Evolutionary conservation across 1,284 basidiomycete genomes (phyloP).

Genomic region (Malassezia equina): DNA sequence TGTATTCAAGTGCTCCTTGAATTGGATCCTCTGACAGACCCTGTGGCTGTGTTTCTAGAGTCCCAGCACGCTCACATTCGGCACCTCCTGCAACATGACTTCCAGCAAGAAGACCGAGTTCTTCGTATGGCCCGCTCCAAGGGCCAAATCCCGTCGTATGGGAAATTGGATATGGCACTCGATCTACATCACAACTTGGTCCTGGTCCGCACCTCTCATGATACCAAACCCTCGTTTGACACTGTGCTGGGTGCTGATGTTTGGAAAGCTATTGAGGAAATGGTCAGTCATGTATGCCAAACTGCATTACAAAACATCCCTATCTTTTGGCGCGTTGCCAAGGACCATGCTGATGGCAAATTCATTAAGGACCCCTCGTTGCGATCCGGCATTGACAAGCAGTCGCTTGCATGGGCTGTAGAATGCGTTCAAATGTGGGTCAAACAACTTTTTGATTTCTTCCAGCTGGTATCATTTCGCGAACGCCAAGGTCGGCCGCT

Average conservation of each 20-base stretch:
- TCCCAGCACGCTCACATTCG: conserved; percentile 78
- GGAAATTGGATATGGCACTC: conserved; percentile 51
- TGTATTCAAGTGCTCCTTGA: conserved; percentile 65
- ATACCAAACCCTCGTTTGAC: conserved; percentile 20
- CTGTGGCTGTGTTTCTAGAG: conserved; percentile 88
- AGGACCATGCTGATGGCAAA: conserved; percentile 65
- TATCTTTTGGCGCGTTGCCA: conserved; percentile 86
- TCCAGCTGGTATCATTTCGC: conserved; percentile 62
- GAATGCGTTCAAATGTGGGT: conserved; percentile 84
- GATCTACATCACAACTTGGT: conserved; percentile 46
- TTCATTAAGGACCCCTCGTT: conserved; percentile 19
- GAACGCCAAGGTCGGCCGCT: conserved; percentile 56
- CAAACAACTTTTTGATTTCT: conserved; percentile 74
- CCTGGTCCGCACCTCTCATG: conserved; percentile 23
- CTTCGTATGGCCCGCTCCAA: neutral
- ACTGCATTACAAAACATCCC: conserved; percentile 59
- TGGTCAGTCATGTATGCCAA: conserved; percentile 53
- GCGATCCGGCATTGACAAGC: conserved; percentile 57
- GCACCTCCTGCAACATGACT: conserved; percentile 63
- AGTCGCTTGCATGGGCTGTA: conserved; percentile 78
- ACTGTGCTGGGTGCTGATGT: conserved; percentile 22
- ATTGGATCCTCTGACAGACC: conserved; percentile 49
- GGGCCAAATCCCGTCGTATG: neutral
- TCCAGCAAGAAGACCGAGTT: conserved; percentile 14
- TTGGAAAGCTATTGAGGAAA: conserved; percentile 69